Percentiles rank a stretch among this genome's conserved stretches.
Conservation (phyloP, 2,329 filamentous ascomycete genomes). For the Diaporthe vexans region DNA sequence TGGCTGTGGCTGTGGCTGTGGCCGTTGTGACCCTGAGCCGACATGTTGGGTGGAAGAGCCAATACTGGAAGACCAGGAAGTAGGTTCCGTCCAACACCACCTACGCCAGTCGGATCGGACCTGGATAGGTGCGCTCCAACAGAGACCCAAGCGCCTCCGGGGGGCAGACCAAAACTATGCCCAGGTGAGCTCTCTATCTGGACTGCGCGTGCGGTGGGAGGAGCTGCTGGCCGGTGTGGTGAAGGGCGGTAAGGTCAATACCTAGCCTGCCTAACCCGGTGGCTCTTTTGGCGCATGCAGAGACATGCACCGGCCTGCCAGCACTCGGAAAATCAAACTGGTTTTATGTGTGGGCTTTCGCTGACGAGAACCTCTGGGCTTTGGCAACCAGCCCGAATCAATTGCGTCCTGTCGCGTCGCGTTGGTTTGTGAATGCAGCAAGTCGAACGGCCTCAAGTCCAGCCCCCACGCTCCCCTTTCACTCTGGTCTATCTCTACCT, state of each 20-base stretch:
- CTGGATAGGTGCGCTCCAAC: not conserved
- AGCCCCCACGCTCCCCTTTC: no score
- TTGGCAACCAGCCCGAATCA: no score
- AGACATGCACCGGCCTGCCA: not conserved
- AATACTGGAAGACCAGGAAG: not conserved
- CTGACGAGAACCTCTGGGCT: no score
- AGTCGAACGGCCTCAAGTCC: not conserved
- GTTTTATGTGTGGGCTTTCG: not conserved
- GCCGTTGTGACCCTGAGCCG: slow-evolving; percentile 11
- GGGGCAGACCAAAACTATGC: not conserved
- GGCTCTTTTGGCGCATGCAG: not conserved
- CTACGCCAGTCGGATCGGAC: no score
- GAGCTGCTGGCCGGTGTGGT: not conserved
- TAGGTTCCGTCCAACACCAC: slow-evolving; percentile 1
- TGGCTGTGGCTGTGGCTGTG: not conserved
- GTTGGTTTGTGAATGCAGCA: not conserved
- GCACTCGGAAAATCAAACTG: not conserved
- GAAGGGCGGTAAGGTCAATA: slow-evolving; percentile 1
- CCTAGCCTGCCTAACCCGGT: slow-evolving; percentile 4
- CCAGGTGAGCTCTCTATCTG: not conserved
- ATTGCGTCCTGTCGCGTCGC: not conserved
- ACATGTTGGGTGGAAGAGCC: slow-evolving; percentile 12
- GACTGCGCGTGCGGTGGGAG: not conserved
- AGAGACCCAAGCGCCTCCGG: not conserved
- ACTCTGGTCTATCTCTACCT: no score